Percentiles rank a stretch among this genome's conserved stretches.
phyloP scores from a whole-genome alignment of 257 asterid species.

The Thymus quinquecostatus region DNA sequence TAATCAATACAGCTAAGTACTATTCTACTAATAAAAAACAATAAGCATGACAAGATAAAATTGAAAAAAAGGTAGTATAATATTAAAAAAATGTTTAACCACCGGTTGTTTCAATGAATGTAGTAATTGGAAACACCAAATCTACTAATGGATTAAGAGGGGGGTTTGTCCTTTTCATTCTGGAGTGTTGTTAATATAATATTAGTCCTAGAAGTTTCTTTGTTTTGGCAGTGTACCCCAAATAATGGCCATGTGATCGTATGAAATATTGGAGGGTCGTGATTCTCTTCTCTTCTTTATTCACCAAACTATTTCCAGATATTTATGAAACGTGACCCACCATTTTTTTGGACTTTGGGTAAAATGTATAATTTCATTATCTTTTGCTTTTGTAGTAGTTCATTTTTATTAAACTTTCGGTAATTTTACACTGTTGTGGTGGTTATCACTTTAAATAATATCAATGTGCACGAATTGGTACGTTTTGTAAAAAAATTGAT shows the following conservation, averaged over 20 bases:
- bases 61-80: no score
- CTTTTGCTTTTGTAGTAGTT: no score
- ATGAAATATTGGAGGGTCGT: background rate
- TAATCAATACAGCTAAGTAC: background rate
- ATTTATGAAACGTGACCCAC: conserved; percentile 22
- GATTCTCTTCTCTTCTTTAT: background rate
- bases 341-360: conserved; percentile 7
- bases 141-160: conserved; percentile 18
- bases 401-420: no score
- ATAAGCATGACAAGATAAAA: background rate
- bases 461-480: no score
- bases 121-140: conserved; percentile 20
- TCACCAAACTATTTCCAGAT: conserved; percentile 17
- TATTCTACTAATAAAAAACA: background rate
- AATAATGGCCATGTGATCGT: conserved; percentile 17
- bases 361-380: background rate
- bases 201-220: conserved; percentile 24
- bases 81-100: background rate
- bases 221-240: conserved; percentile 7
- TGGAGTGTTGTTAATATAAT: conserved; percentile 11
- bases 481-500: background rate
- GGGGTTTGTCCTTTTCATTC: conserved; percentile 23
- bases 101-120: conserved; percentile 20
- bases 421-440: no score
- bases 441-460: no score